Evolutionary conservation across 305 asterid genomes (phyloP), one percentile per base, ranked within the genome.

Genomic region (Fraxinus velutina): DNA sequence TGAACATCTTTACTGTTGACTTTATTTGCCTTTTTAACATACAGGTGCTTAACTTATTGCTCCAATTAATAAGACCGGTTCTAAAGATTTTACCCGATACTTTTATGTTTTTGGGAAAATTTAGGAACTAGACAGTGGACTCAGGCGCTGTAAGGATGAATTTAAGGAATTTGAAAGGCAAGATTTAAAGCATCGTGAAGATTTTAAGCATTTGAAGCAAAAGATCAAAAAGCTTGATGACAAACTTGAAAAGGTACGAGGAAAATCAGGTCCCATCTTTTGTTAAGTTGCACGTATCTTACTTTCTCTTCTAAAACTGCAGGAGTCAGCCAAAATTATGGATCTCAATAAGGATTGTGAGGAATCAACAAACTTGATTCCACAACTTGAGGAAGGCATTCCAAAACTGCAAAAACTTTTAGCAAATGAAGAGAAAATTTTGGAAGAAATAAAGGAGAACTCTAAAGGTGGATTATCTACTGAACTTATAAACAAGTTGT

Each of bases 91-190:
- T 37, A 9, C 36, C 15, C 66, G 39, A 75, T 32, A 44, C 73
- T 33, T 73, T 34, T 10, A 68, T 84, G 73, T 77, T 74, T 50
- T 50, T 12, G 34, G 70, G 73, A 66, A 83, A 75, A 71, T 74
- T 77, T 84, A 96, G 99, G 99, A 92, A 82, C 94, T 96, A 36
- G 98, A 91, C 80, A 79, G 83, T 78, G 88, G 75, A 33, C 89
- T 94, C 81, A 85, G 93, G 87, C 82, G 60, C 70, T 86, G 94
- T 89, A 96, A 87, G 87, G 97, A 92, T 8, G 93, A 94, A 76
- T 91, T 96, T 84, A 94, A 94, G 94, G 99, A 94, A 84, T 96
- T 90, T 84, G 98, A 94, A 88, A 90, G 99, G 89, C 98, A 91
- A 88, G 98, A 96, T 85, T 86, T 93, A 84, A 93, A 96, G 81